Evolutionary conservation across 768 basidiomycete genomes (phyloP), one percentile per base, ranked within the genome.

Genomic region (Leccinum broughii): DNA sequence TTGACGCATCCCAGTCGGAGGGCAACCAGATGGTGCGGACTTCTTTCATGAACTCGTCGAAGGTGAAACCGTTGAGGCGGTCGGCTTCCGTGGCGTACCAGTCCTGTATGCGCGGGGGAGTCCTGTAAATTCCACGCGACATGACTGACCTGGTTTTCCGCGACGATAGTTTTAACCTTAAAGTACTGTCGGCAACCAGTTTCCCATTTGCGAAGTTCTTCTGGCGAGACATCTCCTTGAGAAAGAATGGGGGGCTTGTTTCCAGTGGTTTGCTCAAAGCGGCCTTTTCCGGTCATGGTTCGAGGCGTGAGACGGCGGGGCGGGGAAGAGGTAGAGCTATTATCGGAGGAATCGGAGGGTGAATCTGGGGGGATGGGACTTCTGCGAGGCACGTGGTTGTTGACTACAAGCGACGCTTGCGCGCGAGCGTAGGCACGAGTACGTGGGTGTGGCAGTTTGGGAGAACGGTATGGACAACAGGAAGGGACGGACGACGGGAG

Each of bases 11-110:
- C 67, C 66, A 67, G n/a, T 60, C 51, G 1, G 28, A 49, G 1
- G 59, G 58, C 2, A 68, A 48, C 63, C 61, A 66, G 1, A 0
- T 6, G 10, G 4, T 24, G 9, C 28, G 39, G 1, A 64, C 26
- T 8, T 60, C 50, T 3, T 4, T 14, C 14, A 66, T 52, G 26
- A 62, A 67, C 0, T 32, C 51, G 2, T 17, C 14, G 32, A 62
- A 60, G 17, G 55, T 2, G 2, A 58, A 20, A 0, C 3, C 22
- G 15, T 51, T 37, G 0, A 65, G 39, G 0, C 20, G 17, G 1
- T 48, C 55, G 1, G 17, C 9, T n/a, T 60, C 13, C 1, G 22
- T 65, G 0, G 34, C 1, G n/a, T 63, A 60, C 62, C 62, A 65
- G 17, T 57, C 53, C 20, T 61, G 58, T 1, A 63, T 53, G 1